Base-by-base conservation (phyloP, 164 flowering plant genomes). In the grape (Vitis vinifera) region DNA sequence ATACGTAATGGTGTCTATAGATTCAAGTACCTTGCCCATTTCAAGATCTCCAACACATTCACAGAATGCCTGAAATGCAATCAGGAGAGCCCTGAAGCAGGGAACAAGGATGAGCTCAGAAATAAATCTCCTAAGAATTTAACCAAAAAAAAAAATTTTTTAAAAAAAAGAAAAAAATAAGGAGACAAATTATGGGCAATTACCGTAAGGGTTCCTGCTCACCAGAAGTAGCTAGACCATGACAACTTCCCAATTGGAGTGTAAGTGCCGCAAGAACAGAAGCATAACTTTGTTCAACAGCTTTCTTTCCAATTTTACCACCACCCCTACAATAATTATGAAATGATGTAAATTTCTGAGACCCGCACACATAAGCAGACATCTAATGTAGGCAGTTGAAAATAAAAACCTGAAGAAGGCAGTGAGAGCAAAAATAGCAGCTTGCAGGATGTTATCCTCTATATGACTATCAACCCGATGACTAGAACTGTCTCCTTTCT, bases 31-130 rank as follows among this genome's bases (percentile, higher is more conserved):
- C 99, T 93, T 96, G 75, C 99, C 97, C 98, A 96, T 96, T 78
- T 96, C 99, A 72, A 96, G 89, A 77, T 96, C 99, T 37, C 99
- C 99, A 67, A 93, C 97, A 81, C 99, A 96, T 68, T 96, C 99
- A 78, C 99, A 96, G 73, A 96, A 96, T 61, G 97, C 93, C 74
- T 89, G 97, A 82, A 96, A 91, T 57, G 99, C 92, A 69, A 79
- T 75, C 50, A 93, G 79, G 67, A 93, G 85, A 56, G 83, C 85
- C 68, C 99, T 96, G 88, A 65, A 80, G 8, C 10, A 59, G 51
- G 13, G 50, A 59, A 52, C 59, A 9, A 51, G 16, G 68, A 50
- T n/a, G 29, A 63, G 19, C 48, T 66, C 19, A 37, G 52, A 62
- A 15, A 56, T 2, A 27, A 31, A 48, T 19, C 10, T 8, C 12